Evolutionary conservation across 352 stramenopile species (phyloP).

Genomic region (Globisporangium solare): DNA sequence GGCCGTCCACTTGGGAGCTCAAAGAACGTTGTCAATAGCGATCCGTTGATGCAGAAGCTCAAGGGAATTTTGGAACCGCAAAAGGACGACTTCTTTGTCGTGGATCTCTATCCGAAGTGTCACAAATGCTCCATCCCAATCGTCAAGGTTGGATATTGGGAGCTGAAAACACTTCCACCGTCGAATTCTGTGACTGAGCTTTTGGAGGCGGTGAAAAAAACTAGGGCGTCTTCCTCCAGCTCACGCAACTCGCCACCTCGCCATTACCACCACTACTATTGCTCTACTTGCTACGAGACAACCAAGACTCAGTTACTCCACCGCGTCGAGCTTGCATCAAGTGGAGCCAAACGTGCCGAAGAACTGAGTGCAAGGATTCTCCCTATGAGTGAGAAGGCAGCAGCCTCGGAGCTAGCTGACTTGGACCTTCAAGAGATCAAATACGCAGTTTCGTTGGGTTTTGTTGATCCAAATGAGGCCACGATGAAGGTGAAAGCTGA

Average conservation of each 20-base stretch:
- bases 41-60: conserved; percentile 97
- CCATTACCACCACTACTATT: conserved; percentile 86
- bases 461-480: conserved; percentile 41
- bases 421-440: conserved; percentile 84
- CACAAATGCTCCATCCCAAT: conserved; percentile 86
- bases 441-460: conserved; percentile 51
- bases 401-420: conserved; percentile 51
- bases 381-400: conserved; percentile 55
- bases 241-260: conserved; percentile 60
- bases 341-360: conserved; percentile 56
- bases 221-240: conserved; percentile 50
- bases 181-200: conserved; percentile 66
- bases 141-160: conserved; percentile 84
- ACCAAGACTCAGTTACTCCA: conserved; percentile 76
- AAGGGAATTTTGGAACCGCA: conserved; percentile 97
- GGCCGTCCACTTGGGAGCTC: conserved; percentile 38
- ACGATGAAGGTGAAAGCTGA: conserved; percentile 14
- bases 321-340: conserved; percentile 63
- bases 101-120: conserved; percentile 89
- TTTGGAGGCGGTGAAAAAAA: conserved; percentile 78
- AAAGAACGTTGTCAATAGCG: conserved; percentile 80
- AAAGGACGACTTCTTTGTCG: conserved; percentile 99
- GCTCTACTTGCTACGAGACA: conserved; percentile 52
- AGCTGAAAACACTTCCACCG: conserved; percentile 67
- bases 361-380: conserved; percentile 63